These are phyloP conservation scores for Alectoria sarmentosa DNA, from an alignment of 495 filamentous ascomycete species.

Conservation along the genomic window DNA sequence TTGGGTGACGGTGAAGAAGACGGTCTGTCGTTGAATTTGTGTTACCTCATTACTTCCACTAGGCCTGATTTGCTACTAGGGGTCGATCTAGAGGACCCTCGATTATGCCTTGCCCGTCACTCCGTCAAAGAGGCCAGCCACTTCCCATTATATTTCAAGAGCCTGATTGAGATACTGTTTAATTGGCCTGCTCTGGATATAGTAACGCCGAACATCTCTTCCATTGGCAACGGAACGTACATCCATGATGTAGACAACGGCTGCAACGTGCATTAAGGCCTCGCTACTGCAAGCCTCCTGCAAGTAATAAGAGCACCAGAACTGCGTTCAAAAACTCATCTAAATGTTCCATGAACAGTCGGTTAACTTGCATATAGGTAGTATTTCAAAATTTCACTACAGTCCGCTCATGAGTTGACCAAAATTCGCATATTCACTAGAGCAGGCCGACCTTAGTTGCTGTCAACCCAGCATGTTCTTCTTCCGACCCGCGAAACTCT, in stretches of 20 bases:
- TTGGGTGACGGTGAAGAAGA: background rate
- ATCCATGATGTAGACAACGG: background rate
- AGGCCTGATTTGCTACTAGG: background rate
- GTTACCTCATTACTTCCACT: background rate
- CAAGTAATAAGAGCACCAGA: background rate
- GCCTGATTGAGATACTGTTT: background rate
- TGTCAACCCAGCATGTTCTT: too few species aligned
- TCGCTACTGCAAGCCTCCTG: slow-evolving; percentile 8
- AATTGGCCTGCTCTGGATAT: background rate
- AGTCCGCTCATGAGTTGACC: background rate
- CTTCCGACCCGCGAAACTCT: too few species aligned
- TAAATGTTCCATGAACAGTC: background rate
- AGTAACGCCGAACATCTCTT: background rate
- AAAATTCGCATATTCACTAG: too few species aligned
- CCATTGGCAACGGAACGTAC: background rate
- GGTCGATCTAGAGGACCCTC: slow-evolving; percentile 1
- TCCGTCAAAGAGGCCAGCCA: background rate
- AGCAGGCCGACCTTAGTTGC: too few species aligned
- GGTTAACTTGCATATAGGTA: background rate
- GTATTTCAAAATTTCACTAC: background rate
- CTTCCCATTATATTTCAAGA: background rate
- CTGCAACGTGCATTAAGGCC: background rate
- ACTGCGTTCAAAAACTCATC: background rate
- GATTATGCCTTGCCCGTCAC: too few species aligned
- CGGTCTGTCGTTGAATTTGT: slow-evolving; percentile 3